These are phyloP conservation scores for Cryphonectria nitschkei DNA, from an alignment of 2,329 filamentous ascomycete genomes.

Conservation along the genomic window DNA sequence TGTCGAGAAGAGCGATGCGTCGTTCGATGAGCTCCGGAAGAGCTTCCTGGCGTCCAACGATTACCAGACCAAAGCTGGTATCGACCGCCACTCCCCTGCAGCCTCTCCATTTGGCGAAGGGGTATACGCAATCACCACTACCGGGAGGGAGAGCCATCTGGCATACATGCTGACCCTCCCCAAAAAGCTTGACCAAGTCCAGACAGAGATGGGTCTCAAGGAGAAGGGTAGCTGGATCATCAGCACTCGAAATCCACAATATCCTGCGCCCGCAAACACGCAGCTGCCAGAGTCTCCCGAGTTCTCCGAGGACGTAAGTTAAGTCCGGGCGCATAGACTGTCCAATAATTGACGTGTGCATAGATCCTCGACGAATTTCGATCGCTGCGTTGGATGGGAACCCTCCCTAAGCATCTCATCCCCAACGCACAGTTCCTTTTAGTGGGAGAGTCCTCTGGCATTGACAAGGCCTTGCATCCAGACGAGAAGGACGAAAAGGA, in stretches of 20 bases:
- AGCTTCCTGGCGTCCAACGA: slow-evolving; percentile 68
- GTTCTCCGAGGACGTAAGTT: slow-evolving; percentile 69
- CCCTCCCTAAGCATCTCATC: slow-evolving; percentile 74
- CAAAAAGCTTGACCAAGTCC: slow-evolving; percentile 68
- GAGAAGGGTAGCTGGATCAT: slow-evolving; percentile 77
- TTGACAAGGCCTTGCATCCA: slow-evolving; percentile 59
- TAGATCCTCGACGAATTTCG: slow-evolving; percentile 74
- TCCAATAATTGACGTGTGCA: background rate
- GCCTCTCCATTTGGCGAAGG: slow-evolving; percentile 81
- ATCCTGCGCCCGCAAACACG: slow-evolving; percentile 65
- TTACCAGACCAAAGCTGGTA: slow-evolving; percentile 77
- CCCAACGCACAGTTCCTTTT: slow-evolving; percentile 77
- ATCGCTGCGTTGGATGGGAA: slow-evolving; percentile 73
- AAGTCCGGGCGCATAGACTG: background rate
- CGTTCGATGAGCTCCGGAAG: slow-evolving; percentile 71
- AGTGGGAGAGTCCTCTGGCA: slow-evolving; percentile 69
- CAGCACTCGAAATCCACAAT: slow-evolving; percentile 79
- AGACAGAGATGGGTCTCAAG: slow-evolving; percentile 73
- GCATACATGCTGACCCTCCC: slow-evolving; percentile 81
- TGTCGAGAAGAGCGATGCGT: slow-evolving; percentile 73
- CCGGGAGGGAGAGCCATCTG: slow-evolving; percentile 73
- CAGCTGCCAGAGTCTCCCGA: slow-evolving; percentile 67
- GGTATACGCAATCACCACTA: slow-evolving; percentile 79
- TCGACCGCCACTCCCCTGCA: slow-evolving; percentile 68
- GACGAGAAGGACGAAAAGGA: slow-evolving; percentile 60